These are phyloP conservation scores for Thuja plicata DNA, from an alignment of 83 land plant species.

Conservation along the genomic window DNA sequence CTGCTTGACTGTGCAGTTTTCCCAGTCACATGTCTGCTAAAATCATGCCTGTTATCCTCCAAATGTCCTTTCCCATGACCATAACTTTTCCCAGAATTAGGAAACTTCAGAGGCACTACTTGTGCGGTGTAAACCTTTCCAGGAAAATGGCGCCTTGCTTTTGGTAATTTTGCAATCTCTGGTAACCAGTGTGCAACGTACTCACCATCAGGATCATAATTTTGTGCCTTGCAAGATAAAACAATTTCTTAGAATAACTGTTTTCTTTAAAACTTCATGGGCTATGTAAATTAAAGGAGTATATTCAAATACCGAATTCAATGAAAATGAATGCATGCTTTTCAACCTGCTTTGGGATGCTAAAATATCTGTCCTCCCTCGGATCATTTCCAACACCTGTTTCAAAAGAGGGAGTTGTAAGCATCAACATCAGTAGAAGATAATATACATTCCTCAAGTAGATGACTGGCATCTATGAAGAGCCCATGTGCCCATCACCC, in stretches of 20 bases:
- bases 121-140: conserved; percentile 71
- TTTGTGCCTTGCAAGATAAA: conserved; percentile 62
- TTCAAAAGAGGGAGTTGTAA: not conserved
- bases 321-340: not conserved
- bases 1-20: not conserved
- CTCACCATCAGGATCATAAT: conserved; percentile 93
- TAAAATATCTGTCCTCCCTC: conserved; percentile 97
- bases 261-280: not conserved
- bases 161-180: conserved; percentile 58
- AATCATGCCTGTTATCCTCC: not conserved
- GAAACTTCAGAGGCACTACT: conserved; percentile 79
- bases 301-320: not conserved
- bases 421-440: not conserved
- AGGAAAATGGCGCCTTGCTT: conserved; percentile 67
- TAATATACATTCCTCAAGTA: not conserved
- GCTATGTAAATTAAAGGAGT: not conserved
- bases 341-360: conserved; percentile 95
- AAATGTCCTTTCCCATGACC: conserved; percentile 10
- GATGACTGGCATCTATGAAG: not conserved
- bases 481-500: not conserved
- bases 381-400: conserved; percentile 99
- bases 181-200: conserved; percentile 95
- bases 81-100: not conserved
- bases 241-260: conserved; percentile 3
- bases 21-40: not conserved